Evolutionary conservation across 164 flowering plant species (phyloP).

Genomic region (Magnolia changhungtana): DNA sequence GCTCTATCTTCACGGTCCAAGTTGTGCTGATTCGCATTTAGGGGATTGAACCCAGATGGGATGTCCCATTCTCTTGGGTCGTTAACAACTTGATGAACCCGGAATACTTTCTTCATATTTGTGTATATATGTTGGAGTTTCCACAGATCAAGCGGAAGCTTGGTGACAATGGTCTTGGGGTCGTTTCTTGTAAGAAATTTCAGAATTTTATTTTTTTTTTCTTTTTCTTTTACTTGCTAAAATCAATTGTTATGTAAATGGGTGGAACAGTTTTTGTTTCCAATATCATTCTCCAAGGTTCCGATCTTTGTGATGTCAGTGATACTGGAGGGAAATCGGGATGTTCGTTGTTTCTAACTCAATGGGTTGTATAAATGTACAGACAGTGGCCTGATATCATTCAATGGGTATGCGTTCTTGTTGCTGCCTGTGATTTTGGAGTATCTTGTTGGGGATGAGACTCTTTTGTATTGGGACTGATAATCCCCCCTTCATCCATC

Average conservation of each 20-base stretch:
- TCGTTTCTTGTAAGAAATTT: constrained; percentile 5
- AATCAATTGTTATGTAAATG: constrained; percentile 1
- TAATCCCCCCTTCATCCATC: too few species aligned
- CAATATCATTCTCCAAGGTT: not conserved
- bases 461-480: too few species aligned
- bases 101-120: constrained; percentile 81
- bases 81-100: constrained; percentile 80
- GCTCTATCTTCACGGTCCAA: too few species aligned
- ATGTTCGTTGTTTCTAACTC: not conserved
- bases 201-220: too few species aligned
- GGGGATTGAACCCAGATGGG: constrained; percentile 82
- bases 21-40: constrained; percentile 66
- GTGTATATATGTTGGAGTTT: constrained; percentile 50
- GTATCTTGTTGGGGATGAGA: not conserved
- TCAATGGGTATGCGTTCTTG: not conserved
- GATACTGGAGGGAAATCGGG: not conserved
- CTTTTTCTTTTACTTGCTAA: not conserved
- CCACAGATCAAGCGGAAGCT: constrained; percentile 13
- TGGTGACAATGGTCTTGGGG: constrained; percentile 7
- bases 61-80: constrained; percentile 88
- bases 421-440: not conserved
- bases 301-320: not conserved
- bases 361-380: constrained; percentile 20
- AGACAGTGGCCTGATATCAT: constrained; percentile 6
- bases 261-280: not conserved